phyloP scores from a whole-genome alignment of 1,284 basidiomycete species.

The Cutaneotrichosporon cyanovorans region DNA sequence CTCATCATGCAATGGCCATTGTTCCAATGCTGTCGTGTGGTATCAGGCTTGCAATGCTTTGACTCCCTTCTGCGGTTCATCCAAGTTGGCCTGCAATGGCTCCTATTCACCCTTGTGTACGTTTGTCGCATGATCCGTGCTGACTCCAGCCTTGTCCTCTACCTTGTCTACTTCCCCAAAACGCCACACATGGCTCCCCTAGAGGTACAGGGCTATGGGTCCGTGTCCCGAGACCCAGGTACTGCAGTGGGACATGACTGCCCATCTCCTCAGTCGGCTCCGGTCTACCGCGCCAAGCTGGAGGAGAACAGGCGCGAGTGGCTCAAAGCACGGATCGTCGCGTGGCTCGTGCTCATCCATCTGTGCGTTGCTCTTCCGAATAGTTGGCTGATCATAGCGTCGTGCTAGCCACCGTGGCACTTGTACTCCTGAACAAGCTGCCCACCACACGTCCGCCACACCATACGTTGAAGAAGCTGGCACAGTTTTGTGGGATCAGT shows the following conservation, averaged over 20 bases:
- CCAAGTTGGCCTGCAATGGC: conserved; percentile 79
- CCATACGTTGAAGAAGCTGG: conserved; percentile 57
- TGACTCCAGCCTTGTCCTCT: conserved; percentile 65
- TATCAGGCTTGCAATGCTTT: conserved; percentile 56
- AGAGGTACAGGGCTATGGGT: conserved; percentile 42
- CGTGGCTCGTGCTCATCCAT: conserved; percentile 65
- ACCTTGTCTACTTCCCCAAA: conserved; percentile 85
- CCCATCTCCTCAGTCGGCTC: background rate
- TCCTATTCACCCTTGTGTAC: conserved; percentile 75
- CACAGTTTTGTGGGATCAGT: conserved; percentile 77
- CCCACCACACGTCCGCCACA: conserved; percentile 45
- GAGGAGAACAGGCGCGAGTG: conserved; percentile 55
- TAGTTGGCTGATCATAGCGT: conserved; percentile 18
- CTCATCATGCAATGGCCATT: conserved; percentile 84
- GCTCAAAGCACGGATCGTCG: conserved; percentile 64
- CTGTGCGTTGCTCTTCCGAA: conserved; percentile 56
- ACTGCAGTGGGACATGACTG: conserved; percentile 1
- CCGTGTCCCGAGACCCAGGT: background rate
- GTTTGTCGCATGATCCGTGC: conserved; percentile 33
- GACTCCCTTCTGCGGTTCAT: conserved; percentile 76
- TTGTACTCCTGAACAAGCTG: conserved; percentile 45
- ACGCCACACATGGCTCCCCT: conserved; percentile 20
- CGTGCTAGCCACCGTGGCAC: conserved; percentile 29
- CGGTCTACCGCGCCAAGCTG: background rate
- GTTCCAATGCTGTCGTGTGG: conserved; percentile 65